Evolutionary conservation across 202 grass and related monocot species (phyloP), one percentile per base, ranked within the genome.

Genomic region (Saccharum hybrid): DNA sequence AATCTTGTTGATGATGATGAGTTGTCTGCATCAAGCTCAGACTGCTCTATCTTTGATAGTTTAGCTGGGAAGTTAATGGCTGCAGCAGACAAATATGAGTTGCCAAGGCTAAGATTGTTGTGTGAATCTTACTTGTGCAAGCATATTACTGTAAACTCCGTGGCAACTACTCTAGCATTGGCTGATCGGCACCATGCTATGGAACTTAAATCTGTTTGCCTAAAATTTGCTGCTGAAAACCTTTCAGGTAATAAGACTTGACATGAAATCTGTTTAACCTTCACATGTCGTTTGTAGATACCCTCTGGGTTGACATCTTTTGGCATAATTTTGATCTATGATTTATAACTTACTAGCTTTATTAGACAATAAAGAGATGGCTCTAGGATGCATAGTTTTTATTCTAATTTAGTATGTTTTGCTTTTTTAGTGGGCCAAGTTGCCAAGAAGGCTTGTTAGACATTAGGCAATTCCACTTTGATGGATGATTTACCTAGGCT

Each of bases 121-220:
- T 99, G 97, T 62, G 93, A 96, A 87, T 93, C 97, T 78, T 94
- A 92, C 74, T 88, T 99, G 88, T 99, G 97, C 90, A 90, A 92
- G 62, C 83, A 95, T 83, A 88, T 99, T 84, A 92, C 86, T 59
- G 88, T 99, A 62, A 89, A 96, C 72, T 89, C 93, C 41, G 91
- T 99, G 83, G 86, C 97, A 64, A 92, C 83, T 59, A 99, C 84
- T 61, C 88, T 96, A 82, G 93, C 93, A 67, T 85, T 99, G 74
- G 97, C 97, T 65, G 93, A 99, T 71, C 93, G 26, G 14, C 76
- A 96, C 72, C 93, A 94, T 92, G 97, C 97, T 36, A 86, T 42
- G 63, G 97, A 99, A 64, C 97, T 99, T 86, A 94, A 99, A 81
- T 94, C 93, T 61, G 91, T 93, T 84, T 99, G 96, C 84, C 89